Base-by-base conservation (phyloP, 148 eudicot species). In the Silene conica region DNA sequence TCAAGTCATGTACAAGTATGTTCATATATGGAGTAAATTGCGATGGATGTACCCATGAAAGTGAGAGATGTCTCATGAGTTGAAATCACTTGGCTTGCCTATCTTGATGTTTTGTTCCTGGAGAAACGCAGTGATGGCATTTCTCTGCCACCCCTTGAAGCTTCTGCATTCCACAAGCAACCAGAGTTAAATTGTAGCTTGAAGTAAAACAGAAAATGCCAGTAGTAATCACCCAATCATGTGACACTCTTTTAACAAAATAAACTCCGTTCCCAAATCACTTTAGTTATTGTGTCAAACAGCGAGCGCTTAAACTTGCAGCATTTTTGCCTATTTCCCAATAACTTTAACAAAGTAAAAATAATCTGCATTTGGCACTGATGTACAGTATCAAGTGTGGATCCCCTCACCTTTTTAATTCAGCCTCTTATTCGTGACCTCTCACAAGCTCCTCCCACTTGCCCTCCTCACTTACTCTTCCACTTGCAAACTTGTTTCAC, bases 111-210 rank as follows among this genome's bases (percentile, higher is more conserved):
- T 84, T 66, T 81, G 86, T 65, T 84, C 86, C 25, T 77, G 65
- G 7, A 89, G 81, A 79, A 73, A 85, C 28, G 73, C 83, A 1
- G 72, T 81, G 67, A 89, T 78, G 3, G 87, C 91, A 63, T 86
- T 90, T 83, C 83, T 90, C 74, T 90, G 91, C 95, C 95, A 90
- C 70, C 91, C 73, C 83, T 90, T 88, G 69, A 90, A 90, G 73
- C 95, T 90, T 86, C 89, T 88, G 85, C 77, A 82, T 45, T 75
- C 71, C 46, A 64, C 22, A 45, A 34, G 21, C 26, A 62, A 18
- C 16, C 67, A 19, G 10, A 31, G 43, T 48, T 14, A 45, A 20
- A 18, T 52, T 21, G 22, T 11, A 22, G 65, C 28, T 61, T 20
- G 34, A 70, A 16, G 3, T 55, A 7, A 23, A 8, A 63, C 16